These are phyloP conservation scores for Fusarium annulatum DNA, from an alignment of 2,329 filamentous ascomycete species.

Conservation along the genomic window DNA sequence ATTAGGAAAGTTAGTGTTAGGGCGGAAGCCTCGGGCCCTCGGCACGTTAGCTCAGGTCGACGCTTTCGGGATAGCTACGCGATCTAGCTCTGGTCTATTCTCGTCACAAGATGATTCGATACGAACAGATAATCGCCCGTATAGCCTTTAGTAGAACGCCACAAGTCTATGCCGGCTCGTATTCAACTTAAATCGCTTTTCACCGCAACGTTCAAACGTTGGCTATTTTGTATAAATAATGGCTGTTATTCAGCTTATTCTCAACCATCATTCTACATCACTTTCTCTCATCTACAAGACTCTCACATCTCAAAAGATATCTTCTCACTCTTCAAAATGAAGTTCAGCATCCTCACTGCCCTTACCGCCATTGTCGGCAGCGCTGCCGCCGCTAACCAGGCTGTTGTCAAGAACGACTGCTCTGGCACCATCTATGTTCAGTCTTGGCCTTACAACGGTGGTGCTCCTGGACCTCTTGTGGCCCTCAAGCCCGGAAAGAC, in stretches of 20 bases:
- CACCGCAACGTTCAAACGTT: too few relatives aligned
- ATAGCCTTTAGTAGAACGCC: background rate
- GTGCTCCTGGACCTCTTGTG: conserved; percentile 48
- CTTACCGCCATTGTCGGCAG: conserved; percentile 47
- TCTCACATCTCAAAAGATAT: background rate
- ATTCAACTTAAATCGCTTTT: background rate
- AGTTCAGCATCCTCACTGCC: conserved; percentile 42
- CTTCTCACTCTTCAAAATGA: conserved; percentile 43
- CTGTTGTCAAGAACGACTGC: conserved; percentile 53
- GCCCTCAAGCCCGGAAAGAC: conserved; percentile 48
- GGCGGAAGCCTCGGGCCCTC: background rate
- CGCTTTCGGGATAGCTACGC: background rate
- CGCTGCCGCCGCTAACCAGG: conserved; percentile 48
- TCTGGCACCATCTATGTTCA: conserved; percentile 50
- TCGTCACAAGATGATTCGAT: background rate
- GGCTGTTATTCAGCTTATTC: background rate
- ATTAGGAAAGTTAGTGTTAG: background rate
- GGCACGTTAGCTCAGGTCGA: background rate
- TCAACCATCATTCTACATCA: background rate
- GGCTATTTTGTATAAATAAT: background rate
- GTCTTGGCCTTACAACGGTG: conserved; percentile 51
- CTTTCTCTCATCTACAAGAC: background rate
- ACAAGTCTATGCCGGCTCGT: background rate
- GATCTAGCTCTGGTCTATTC: background rate
- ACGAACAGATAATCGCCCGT: background rate